Evolutionary conservation across 2,329 filamentous ascomycete species (phyloP), one percentile per base, ranked within the genome.

Genomic region (Fulvia fulva): DNA sequence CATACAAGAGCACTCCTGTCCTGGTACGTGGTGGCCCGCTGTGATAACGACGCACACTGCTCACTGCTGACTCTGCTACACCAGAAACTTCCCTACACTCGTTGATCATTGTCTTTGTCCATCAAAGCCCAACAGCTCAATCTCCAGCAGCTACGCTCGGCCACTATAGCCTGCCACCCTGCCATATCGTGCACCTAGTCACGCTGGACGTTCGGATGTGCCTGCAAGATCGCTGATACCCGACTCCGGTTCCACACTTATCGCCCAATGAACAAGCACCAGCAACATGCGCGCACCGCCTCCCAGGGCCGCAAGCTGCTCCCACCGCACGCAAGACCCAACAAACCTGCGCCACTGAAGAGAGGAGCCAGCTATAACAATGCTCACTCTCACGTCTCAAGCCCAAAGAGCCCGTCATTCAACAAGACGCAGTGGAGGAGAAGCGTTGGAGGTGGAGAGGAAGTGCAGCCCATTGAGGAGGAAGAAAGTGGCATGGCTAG

Each of bases 401-500:
- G 53, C 25, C 30, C 55, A 43, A 30, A 55, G 57, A 25, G 51
- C 46, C 14, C 58, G 54, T 26, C 51, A 37, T 41, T 60, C 53
- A 41, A 51, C 59, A 25, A 62, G 50, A 50, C 54, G 45, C 53
- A 55, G n/a, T 62, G 60, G 59, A 61, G 55, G 51, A 67, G 63
- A 54, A 69, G 63, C 53, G 53, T 30, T 28, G 55, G 37, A 12
- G 59, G 60, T 26, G 57, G 47, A 32, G 53, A 62, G 53, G 51
- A 57, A 37, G 54, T 58, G n/a, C 45, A 58, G 37, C 50, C 60
- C 34, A 28, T 59, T 30, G 68, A 73, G 52, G 75, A 77, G 49
- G 77, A 80, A 59, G 76, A 80, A 63, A 76, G 77, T 66, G 75
- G 73, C 63, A 81, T 81, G 77, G 77, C 78, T 54, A 79, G 77